A percentile compares a stretch with the other conserved stretches of the same genome.
These are phyloP conservation scores for Podaxis sp. DNA, from an alignment of 768 basidiomycete genomes.

Conservation along the genomic window DNA sequence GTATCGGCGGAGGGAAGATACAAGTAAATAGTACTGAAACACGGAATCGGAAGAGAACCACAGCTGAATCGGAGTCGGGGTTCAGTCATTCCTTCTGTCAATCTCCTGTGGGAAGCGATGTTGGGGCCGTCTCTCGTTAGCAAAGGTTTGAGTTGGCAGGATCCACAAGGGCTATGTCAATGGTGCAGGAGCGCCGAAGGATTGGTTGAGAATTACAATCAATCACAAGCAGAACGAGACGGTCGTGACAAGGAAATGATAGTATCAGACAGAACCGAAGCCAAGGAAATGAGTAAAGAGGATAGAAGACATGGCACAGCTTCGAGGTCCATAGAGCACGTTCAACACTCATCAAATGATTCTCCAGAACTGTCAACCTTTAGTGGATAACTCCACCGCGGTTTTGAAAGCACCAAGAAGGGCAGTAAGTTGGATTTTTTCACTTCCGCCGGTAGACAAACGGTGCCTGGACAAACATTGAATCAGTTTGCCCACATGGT, in stretches of 20 bases:
- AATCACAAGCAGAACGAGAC: slow-evolving; percentile 4
- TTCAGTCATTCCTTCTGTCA: not conserved
- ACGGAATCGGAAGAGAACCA: not conserved
- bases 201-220: not conserved
- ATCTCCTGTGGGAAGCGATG: not conserved
- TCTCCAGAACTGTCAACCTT: slow-evolving; percentile 19
- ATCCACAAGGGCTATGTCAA: not conserved
- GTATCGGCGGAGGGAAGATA: not conserved
- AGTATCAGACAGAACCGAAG: not conserved
- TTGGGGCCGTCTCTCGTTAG: not conserved
- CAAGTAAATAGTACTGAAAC: not conserved
- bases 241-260: not conserved
- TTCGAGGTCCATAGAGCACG: slow-evolving; percentile 1
- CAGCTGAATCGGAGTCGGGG: not conserved
- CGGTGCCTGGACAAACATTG: slow-evolving; percentile 63
- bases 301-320: not conserved
- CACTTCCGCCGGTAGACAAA: slow-evolving; percentile 87
- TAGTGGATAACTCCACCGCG: slow-evolving; percentile 74
- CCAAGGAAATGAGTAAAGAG: not conserved
- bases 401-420: slow-evolving; percentile 93
- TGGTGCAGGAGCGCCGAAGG: not conserved
- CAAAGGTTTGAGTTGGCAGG: not conserved
- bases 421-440: slow-evolving; percentile 93
- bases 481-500: not conserved
- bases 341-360: slow-evolving; percentile 7